Evolutionary conservation across 129 eudicot genomes (phyloP).

Genomic region (Artemisia argyi): DNA sequence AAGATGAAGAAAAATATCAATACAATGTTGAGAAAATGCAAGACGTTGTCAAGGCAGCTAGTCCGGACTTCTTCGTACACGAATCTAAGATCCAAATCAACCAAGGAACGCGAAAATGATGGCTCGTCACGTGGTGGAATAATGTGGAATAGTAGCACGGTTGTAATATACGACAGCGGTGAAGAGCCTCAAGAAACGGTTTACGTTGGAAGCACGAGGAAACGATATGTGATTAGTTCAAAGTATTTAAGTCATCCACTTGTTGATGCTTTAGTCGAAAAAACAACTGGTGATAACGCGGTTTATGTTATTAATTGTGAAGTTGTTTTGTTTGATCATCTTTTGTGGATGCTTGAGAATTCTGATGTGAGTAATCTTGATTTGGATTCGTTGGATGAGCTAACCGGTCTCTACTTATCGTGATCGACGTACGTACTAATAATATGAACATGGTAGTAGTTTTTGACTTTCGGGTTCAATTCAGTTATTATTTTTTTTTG

Average conservation of each 20-base stretch:
- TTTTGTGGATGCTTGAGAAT: slow-evolving; percentile 58
- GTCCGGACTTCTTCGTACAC: slow-evolving; percentile 35
- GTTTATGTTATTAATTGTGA: slow-evolving; percentile 42
- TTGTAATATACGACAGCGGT: slow-evolving; percentile 14
- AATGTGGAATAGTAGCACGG: slow-evolving; percentile 25
- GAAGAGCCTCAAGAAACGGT: slow-evolving; percentile 34
- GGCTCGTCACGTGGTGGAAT: slow-evolving; percentile 1
- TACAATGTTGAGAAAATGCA: slow-evolving; percentile 44
- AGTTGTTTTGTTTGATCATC: slow-evolving; percentile 53
- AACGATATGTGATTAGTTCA: slow-evolving; percentile 42
- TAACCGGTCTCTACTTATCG: slow-evolving; percentile 49
- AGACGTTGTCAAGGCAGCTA: slow-evolving; percentile 42
- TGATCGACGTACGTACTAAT: background rate
- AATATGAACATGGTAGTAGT: background rate
- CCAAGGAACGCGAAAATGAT: background rate
- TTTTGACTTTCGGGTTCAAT: background rate
- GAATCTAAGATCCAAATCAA: slow-evolving; percentile 32
- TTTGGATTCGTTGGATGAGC: slow-evolving; percentile 56
- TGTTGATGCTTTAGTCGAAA: slow-evolving; percentile 41
- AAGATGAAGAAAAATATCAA: slow-evolving; percentile 42
- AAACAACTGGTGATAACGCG: slow-evolving; percentile 17
- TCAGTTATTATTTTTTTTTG: background rate
- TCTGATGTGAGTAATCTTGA: slow-evolving; percentile 33
- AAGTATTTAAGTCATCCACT: slow-evolving; percentile 51
- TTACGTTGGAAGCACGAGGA: slow-evolving; percentile 45